Conservation (phyloP, 1,284 basidiomycete species). For the Pisolithus thermaeus region DNA sequence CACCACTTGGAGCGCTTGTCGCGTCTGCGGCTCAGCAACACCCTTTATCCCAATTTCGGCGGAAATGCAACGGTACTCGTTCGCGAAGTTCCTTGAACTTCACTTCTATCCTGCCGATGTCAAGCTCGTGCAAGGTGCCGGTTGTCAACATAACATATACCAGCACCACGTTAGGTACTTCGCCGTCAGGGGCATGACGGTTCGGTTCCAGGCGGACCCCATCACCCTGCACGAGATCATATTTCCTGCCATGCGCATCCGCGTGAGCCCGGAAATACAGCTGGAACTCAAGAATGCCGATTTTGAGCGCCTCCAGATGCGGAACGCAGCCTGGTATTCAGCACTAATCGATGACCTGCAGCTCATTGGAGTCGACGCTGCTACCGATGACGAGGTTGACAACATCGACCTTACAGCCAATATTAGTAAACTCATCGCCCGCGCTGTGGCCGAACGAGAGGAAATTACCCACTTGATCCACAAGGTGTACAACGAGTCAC, state of each 20-base stretch:
- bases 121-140: conserved; percentile 73
- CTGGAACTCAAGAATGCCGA: conserved; percentile 88
- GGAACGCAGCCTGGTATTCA: conserved; percentile 69
- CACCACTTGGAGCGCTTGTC: conserved; percentile 91
- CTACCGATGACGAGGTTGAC: conserved; percentile 65
- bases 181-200: conserved; percentile 75
- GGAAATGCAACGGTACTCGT: conserved; percentile 92
- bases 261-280: conserved; percentile 80
- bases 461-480: conserved; percentile 77
- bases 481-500: conserved; percentile 73
- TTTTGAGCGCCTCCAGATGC: conserved; percentile 71
- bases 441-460: conserved; percentile 69
- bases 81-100: conserved; percentile 88
- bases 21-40: conserved; percentile 74
- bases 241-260: conserved; percentile 84
- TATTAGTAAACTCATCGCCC: conserved; percentile 62
- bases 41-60: conserved; percentile 88
- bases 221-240: conserved; percentile 83
- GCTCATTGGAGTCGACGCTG: conserved; percentile 69
- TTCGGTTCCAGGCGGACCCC: conserved; percentile 87
- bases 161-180: conserved; percentile 93
- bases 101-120: conserved; percentile 88
- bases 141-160: conserved; percentile 93
- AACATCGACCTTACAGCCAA: conserved; percentile 56
- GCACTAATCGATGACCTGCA: conserved; percentile 69